Conservation (phyloP, 2,329 filamentous ascomycete species). For the Botrytis pseudocinerea region DNA sequence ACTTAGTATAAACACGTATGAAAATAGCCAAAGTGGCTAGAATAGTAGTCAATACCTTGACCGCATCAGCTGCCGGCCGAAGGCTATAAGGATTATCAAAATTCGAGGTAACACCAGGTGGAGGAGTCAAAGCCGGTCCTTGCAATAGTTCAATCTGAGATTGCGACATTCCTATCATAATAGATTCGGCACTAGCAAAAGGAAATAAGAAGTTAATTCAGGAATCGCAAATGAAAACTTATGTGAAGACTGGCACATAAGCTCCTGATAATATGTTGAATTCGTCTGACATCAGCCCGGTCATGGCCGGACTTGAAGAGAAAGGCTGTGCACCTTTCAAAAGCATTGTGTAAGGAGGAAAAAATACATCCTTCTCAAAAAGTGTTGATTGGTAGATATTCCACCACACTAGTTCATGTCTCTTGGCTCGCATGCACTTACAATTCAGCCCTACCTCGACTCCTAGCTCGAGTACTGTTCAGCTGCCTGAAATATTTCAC, state of each 20-base stretch:
- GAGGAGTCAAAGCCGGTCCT: slow-evolving; percentile 11
- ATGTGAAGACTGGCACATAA: not conserved
- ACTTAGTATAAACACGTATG: slow-evolving; percentile 9
- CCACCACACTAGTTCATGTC: not conserved
- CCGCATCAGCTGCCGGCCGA: not conserved
- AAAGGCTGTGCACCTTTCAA: not conserved
- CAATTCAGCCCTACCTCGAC: not conserved
- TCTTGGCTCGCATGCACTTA: slow-evolving; percentile 8
- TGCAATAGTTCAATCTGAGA: slow-evolving; percentile 1
- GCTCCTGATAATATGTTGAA: slow-evolving; percentile 1
- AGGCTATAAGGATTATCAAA: not conserved
- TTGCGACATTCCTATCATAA: slow-evolving; percentile 2
- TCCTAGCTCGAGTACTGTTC: not conserved
- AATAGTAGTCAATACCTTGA: slow-evolving; percentile 1
- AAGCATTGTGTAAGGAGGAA: not conserved
- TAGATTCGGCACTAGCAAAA: not conserved
- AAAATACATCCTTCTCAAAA: not conserved
- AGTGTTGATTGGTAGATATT: not conserved
- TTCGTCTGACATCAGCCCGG: slow-evolving; percentile 15
- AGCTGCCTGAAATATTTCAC: not conserved
- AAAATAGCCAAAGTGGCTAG: slow-evolving; percentile 7
- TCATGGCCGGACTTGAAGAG: slow-evolving; percentile 9
- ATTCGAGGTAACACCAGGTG: not conserved
- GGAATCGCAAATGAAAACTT: not conserved
- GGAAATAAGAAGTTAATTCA: not conserved